A percentile compares a stretch with the other conserved stretches of the same genome.
phyloP scores from a whole-genome alignment of 495 filamentous ascomycete species.

The Hypoxylon cercidicola region DNA sequence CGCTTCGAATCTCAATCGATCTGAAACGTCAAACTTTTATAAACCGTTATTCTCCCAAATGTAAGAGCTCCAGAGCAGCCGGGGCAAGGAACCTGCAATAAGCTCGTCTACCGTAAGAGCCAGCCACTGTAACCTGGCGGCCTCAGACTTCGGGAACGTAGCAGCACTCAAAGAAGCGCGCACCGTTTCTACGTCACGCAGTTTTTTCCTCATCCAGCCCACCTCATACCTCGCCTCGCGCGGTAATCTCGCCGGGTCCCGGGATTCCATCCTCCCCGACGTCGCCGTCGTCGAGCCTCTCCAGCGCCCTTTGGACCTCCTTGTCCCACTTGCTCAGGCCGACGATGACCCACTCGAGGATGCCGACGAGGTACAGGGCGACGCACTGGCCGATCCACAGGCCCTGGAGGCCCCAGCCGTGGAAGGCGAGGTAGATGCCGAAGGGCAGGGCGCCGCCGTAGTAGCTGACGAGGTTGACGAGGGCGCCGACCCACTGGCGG shows the following conservation, averaged over 20 bases:
- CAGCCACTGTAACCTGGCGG: too few species aligned
- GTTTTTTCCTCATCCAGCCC: neutral
- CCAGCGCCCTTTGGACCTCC: slow-evolving; percentile 80
- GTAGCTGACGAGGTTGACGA: slow-evolving; percentile 90
- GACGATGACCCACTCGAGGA: slow-evolving; percentile 83
- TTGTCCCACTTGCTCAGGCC: slow-evolving; percentile 79
- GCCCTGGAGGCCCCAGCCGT: slow-evolving; percentile 86
- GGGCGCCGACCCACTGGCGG: slow-evolving; percentile 85
- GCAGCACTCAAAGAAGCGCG: too few species aligned
- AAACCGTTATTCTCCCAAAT: too few species aligned
- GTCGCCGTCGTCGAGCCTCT: slow-evolving; percentile 73
- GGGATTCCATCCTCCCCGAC: slow-evolving; percentile 11
- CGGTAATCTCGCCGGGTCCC: slow-evolving; percentile 4
- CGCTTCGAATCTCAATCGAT: too few species aligned
- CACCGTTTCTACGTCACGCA: neutral
- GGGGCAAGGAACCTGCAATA: too few species aligned
- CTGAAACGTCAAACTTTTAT: too few species aligned
- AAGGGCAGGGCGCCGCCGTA: slow-evolving; percentile 85
- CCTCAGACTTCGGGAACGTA: too few species aligned
- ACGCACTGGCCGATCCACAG: slow-evolving; percentile 93
- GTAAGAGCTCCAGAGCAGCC: too few species aligned
- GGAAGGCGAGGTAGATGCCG: slow-evolving; percentile 87
- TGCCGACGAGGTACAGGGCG: slow-evolving; percentile 84
- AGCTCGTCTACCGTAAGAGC: too few species aligned
- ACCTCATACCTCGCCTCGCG: slow-evolving; percentile 24